phyloP scores from a whole-genome alignment of 352 stramenopile species.

The Pythium dissotocum region DNA sequence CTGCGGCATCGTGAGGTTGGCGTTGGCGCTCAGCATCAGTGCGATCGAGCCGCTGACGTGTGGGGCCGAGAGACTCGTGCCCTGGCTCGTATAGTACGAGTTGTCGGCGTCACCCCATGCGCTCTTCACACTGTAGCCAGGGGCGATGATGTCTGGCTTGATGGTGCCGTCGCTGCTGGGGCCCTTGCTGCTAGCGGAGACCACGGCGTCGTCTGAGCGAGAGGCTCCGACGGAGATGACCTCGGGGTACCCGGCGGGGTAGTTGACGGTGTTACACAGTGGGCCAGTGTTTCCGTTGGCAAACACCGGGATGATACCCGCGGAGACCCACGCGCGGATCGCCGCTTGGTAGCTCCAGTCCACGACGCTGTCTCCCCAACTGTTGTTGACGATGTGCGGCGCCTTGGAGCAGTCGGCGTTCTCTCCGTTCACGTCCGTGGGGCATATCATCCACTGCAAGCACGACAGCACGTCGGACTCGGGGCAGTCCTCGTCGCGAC shows the following conservation, averaged over 20 bases:
- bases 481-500: conserved; percentile 27
- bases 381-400: conserved; percentile 33
- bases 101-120: conserved; percentile 22
- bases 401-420: conserved; percentile 32
- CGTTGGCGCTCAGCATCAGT: conserved; percentile 26
- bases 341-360: conserved; percentile 19
- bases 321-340: conserved; percentile 25
- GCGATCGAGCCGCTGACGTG: conserved; percentile 35
- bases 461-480: conserved; percentile 31
- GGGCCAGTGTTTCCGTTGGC: conserved; percentile 28
- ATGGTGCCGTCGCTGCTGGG: conserved; percentile 24
- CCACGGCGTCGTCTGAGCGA: conserved; percentile 21
- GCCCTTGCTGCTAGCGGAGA: conserved; percentile 35
- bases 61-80: conserved; percentile 29
- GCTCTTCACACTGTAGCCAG: conserved; percentile 27
- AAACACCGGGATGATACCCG: conserved; percentile 33
- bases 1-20: conserved; percentile 17
- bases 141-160: conserved; percentile 38
- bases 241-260: conserved; percentile 25
- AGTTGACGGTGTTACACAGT: conserved; percentile 24
- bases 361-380: conserved; percentile 23
- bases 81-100: conserved; percentile 36
- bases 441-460: conserved; percentile 37
- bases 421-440: conserved; percentile 28
- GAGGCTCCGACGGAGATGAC: conserved; percentile 15